phyloP scores from a whole-genome alignment of 1,284 basidiomycete species.

The Coriolopsis trogii region DNA sequence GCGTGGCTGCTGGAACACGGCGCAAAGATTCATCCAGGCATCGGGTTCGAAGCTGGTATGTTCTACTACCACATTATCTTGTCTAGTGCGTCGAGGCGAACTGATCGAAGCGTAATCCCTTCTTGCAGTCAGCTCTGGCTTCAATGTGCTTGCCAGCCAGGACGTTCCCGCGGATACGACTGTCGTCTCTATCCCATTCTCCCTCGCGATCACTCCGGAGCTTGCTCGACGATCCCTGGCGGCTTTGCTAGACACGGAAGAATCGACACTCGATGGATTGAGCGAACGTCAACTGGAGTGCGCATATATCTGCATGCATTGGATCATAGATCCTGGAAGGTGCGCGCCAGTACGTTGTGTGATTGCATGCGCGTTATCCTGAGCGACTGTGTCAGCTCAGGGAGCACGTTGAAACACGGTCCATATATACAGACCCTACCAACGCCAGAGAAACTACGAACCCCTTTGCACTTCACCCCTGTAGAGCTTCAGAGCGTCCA shows the following conservation, averaged over 20 bases:
- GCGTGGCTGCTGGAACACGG: slow-evolving; percentile 53
- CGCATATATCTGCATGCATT: slow-evolving; percentile 74
- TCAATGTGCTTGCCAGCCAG: slow-evolving; percentile 55
- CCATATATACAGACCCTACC: slow-evolving; percentile 77
- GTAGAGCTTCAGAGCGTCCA: slow-evolving; percentile 66
- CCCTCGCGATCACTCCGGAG: slow-evolving; percentile 68
- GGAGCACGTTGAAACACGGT: slow-evolving; percentile 46
- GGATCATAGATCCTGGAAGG: slow-evolving; percentile 46
- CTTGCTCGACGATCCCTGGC: slow-evolving; percentile 48
- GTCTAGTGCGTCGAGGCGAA: slow-evolving; percentile 15
- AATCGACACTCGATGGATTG: slow-evolving; percentile 44
- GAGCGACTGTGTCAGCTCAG: slow-evolving; percentile 15
- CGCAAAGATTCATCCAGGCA: slow-evolving; percentile 50
- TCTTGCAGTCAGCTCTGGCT: slow-evolving; percentile 52
- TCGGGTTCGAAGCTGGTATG: slow-evolving; percentile 48
- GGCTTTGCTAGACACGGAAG: slow-evolving; percentile 38
- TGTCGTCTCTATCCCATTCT: slow-evolving; percentile 77
- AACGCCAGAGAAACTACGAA: slow-evolving; percentile 54
- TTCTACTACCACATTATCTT: slow-evolving; percentile 2
- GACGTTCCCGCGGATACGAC: slow-evolving; percentile 53
- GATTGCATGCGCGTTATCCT: not conserved
- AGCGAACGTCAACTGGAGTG: slow-evolving; percentile 74
- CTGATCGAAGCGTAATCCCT: slow-evolving; percentile 13
- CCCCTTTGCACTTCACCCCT: slow-evolving; percentile 73
- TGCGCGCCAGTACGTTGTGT: slow-evolving; percentile 14